phyloP scores from a whole-genome alignment of 2,329 filamentous ascomycete species.

The Botrytis galanthina region DNA sequence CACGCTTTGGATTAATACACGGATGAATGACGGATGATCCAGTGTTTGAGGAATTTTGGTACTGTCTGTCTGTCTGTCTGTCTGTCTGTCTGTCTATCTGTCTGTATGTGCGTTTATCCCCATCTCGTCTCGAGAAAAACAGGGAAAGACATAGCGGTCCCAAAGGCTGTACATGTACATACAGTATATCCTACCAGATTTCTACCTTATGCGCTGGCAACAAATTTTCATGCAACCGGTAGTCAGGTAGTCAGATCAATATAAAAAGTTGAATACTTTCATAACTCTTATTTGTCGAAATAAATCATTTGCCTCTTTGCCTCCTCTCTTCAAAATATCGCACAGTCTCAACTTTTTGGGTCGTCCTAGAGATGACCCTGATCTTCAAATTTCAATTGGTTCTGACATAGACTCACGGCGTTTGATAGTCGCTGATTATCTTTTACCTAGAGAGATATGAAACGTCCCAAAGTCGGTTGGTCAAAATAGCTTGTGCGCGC shows the following conservation, averaged over 20 bases:
- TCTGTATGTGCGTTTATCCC: not conserved
- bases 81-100: too few relatives aligned
- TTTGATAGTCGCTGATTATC: constrained; percentile 16
- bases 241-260: constrained; percentile 4
- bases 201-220: constrained; percentile 19
- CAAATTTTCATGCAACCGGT: constrained; percentile 11
- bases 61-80: not conserved
- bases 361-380: not conserved
- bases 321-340: not conserved
- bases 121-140: not conserved
- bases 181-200: not conserved
- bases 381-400: constrained; percentile 3
- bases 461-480: constrained; percentile 15
- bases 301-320: not conserved
- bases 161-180: constrained; percentile 4
- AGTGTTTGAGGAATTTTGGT: not conserved
- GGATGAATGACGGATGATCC: not conserved
- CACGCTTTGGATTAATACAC: not conserved
- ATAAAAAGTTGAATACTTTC: constrained; percentile 6
- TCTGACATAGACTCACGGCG: not conserved
- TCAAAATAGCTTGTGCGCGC: not conserved
- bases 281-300: constrained; percentile 11
- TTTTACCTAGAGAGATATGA: constrained; percentile 12
- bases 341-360: constrained; percentile 8
- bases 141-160: not conserved